Base-by-base conservation (phyloP, 177 flowering plant genomes). In the Vitis hybrid region DNA sequence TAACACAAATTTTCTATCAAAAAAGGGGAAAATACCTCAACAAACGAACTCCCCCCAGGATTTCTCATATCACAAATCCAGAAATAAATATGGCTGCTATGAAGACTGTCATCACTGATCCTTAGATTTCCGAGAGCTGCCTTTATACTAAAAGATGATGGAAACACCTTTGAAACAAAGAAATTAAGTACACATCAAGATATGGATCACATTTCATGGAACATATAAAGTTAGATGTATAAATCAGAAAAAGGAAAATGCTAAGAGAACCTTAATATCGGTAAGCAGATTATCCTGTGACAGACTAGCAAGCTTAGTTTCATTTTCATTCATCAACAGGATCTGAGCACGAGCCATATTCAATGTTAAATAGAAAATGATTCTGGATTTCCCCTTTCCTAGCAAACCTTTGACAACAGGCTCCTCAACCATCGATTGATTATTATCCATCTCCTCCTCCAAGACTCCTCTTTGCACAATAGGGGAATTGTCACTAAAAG, bases 61-160 rank as follows among this genome's bases (percentile, higher is more conserved):
- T 93, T 88, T 72, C 99, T 87, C 99, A 95, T 95, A 77, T 95
- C 99, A 81, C 99, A 95, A 35, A 85, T 84, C 98, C 98, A 93
- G 77, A 83, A 93, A 76, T 91, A 95, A 58, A 80, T 65, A 77
- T 95, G 99, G 68, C 66, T 78, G 67, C 76, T 70, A 24, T 81
- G 84, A 52, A 95, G 92, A 76, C 98, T 90, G 79, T 93, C 87
- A 76, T 95, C 98, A 73, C 97, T 91, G 11, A 95, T 87, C 73
- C 86, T 86, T 61, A 95, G 83, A 84, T 95, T 95, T 74, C 99
- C 99, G 50, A 95, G 81, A 55, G 90, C 79, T 49, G 98, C 99
- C 68, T 90, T 88, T 75, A 95, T 87, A 60, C 94, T 83, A 73
- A 95, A 93, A 20, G 99, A 91, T 68, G 92, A 88, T 18, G 98